Base-by-base conservation (phyloP, 2,329 filamentous ascomycete species). In the Diplodia mutila region DNA sequence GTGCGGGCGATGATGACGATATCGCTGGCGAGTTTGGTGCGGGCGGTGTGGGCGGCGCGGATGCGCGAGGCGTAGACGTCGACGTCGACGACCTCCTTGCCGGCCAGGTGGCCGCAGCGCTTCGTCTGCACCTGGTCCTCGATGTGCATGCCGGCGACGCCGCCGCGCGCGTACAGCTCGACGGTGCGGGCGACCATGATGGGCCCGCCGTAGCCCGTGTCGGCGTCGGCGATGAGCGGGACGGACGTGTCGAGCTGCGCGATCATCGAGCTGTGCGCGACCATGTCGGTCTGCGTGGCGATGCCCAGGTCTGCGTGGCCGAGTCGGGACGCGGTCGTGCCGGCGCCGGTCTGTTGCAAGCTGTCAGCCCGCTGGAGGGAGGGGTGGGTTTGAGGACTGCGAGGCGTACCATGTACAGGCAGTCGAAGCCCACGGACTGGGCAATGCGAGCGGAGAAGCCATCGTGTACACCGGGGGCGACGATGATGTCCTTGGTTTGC, bases 391-490 rank as follows among this genome's bases (percentile, higher is more conserved):
- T 32, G 12, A 68, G 57, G 32, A 69, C 52, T 21, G 46, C 12
- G 42, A 29, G 3, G 18, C 80, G 53, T 78, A 89, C 88, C 89
- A 91, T 91, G 79, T 91, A 91, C 48, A 91, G 75, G 67, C 82
- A 85, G 55, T 90, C 85, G 68, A 90, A 90, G 5, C 88, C 88
- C n/a, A 86, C 81, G 51, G 83, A 79, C 25, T 90, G 80, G 1
- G 88, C 88, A 67, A 91, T 85, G 0, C 89, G 82, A 0, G 89
- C 88, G 2, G 87, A 87, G 66, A 90, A 84, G 14, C 89, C 89
- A 80, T 91, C 89, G 73, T 90, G 90, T 2, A 91, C 88, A 37
- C 89, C 89, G 0, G 88, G 89, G 63, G 85, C 87, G 2, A 89
- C 82, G 48, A 91, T 73, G 46, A 79, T 55, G 71, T 78, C 76